Evolutionary conservation across 2,329 filamentous ascomycete species (phyloP).

Genomic region (Penicillium italicum): DNA sequence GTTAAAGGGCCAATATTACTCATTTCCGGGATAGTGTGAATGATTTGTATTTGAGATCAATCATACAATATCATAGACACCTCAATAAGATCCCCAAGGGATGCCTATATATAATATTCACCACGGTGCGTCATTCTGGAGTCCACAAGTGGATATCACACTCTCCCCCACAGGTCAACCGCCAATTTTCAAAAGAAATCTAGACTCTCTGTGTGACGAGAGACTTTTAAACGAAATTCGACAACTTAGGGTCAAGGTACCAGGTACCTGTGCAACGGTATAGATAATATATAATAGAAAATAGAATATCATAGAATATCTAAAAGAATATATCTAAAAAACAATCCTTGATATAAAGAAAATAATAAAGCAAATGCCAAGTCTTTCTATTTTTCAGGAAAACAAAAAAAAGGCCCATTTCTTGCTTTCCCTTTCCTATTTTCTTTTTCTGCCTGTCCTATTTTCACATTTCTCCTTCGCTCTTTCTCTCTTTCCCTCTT

Average conservation of each 20-base stretch:
- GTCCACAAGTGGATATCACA: background rate
- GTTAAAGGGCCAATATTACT: background rate
- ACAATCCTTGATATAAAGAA: background rate
- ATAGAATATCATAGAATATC: background rate
- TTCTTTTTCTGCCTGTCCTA: background rate
- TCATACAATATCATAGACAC: too few relatives aligned
- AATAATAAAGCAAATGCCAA: slow-evolving; percentile 6
- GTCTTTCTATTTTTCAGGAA: slow-evolving; percentile 11
- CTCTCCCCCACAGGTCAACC: slow-evolving; percentile 6
- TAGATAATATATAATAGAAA: background rate
- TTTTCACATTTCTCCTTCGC: slow-evolving; percentile 8
- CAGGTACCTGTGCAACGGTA: slow-evolving; percentile 18
- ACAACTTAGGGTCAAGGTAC: slow-evolving; percentile 12
- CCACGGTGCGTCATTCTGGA: slow-evolving; percentile 1
- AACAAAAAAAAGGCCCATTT: slow-evolving; percentile 2
- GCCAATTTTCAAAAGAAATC: slow-evolving; percentile 8
- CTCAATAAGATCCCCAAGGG: background rate
- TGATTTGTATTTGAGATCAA: too few relatives aligned
- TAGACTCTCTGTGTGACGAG: slow-evolving; percentile 6
- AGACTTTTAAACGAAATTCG: background rate
- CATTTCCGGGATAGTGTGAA: background rate
- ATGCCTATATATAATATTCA: background rate
- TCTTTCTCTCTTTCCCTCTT: slow-evolving; percentile 10
- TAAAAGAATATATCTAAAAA: too few relatives aligned
- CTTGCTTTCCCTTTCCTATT: background rate